Evolutionary conservation across 805 yeast genomes (phyloP).

Genomic region (Geotrichum ghanense): DNA sequence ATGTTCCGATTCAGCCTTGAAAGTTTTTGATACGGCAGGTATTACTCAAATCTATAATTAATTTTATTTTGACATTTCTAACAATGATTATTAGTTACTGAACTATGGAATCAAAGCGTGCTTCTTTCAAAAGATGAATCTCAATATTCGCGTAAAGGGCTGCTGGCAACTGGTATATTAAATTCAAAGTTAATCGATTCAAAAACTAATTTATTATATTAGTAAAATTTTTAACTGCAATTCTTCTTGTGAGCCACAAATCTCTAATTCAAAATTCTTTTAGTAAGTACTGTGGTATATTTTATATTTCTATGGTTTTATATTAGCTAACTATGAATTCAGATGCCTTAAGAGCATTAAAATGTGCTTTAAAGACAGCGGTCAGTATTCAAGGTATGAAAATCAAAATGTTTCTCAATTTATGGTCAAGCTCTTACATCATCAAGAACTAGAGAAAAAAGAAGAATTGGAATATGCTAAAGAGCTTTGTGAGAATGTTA

Average conservation of each 20-base stretch:
- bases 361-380: background rate
- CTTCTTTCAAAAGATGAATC: background rate
- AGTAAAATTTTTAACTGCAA: background rate
- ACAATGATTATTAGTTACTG: background rate
- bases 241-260: background rate
- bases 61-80: too few species aligned
- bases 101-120: background rate
- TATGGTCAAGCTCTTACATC: too few species aligned
- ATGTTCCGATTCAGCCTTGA: background rate
- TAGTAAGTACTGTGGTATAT: background rate
- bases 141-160: background rate
- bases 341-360: background rate
- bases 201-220: background rate
- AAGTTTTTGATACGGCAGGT: background rate
- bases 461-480: background rate
- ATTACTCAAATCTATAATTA: too few species aligned
- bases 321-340: background rate
- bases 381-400: background rate
- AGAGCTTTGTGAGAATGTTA: background rate
- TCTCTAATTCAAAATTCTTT: background rate
- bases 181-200: background rate
- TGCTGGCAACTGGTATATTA: background rate
- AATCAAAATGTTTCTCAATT: background rate
- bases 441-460: background rate
- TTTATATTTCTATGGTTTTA: background rate